A percentile compares a stretch with the other conserved stretches of the same genome.
Evolutionary conservation across 169 alveolate genomes (phyloP).

Genomic region (Perkinsus chesapeaki): DNA sequence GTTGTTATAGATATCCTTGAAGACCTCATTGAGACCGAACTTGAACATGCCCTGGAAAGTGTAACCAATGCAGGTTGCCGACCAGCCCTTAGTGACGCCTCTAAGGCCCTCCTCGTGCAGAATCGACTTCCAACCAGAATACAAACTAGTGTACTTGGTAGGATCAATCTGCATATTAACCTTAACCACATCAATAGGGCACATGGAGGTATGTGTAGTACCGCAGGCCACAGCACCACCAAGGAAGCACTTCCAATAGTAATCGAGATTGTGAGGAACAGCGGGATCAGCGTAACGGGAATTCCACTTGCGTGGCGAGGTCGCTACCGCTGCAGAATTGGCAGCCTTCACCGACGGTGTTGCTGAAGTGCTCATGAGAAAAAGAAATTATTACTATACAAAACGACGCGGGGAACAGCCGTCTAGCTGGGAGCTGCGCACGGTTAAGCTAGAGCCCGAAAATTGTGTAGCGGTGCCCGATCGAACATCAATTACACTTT

Average conservation of each 20-base stretch:
- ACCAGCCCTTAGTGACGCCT: conserved; percentile 84
- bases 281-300: background rate
- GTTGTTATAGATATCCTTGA: conserved; percentile 79
- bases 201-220: conserved; percentile 82
- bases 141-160: conserved; percentile 10
- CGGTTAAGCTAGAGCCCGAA: too few species aligned
- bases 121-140: conserved; percentile 31
- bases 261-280: conserved; percentile 19
- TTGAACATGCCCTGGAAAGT: conserved; percentile 87
- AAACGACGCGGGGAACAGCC: too few species aligned
- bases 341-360: background rate
- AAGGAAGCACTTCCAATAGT: conserved; percentile 82
- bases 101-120: conserved; percentile 62
- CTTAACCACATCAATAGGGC: conserved; percentile 88
- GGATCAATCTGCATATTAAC: conserved; percentile 88
- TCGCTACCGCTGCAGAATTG: background rate
- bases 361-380: background rate
- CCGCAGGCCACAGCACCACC: conserved; percentile 92
- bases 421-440: too few species aligned
- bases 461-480: too few species aligned
- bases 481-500: too few species aligned
- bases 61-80: conserved; percentile 87
- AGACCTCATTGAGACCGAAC: conserved; percentile 88
- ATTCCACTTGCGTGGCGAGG: background rate
- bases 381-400: background rate